These are phyloP conservation scores for Diaporthe australafricana DNA, from an alignment of 2,329 filamentous ascomycete species.

Conservation along the genomic window DNA sequence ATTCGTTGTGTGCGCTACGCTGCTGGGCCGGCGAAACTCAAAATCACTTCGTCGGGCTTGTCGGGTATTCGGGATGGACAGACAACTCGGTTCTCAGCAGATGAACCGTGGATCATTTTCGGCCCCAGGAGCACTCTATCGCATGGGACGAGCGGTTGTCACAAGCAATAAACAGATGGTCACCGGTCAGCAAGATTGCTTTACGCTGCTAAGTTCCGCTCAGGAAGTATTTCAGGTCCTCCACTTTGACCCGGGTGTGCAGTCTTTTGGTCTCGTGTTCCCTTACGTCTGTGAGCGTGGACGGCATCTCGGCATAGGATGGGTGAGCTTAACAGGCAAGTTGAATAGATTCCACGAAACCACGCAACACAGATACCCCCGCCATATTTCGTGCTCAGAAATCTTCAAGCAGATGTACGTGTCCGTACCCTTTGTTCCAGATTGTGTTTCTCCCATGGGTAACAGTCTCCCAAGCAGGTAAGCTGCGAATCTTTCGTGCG, in stretches of 20 bases:
- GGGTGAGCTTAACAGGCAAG: not conserved
- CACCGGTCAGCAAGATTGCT: not conserved
- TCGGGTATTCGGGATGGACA: conserved; percentile 14
- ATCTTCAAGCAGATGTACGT: conserved; percentile 2
- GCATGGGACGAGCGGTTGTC: not conserved
- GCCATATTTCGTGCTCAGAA: not conserved
- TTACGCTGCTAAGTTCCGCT: not conserved
- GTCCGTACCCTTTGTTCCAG: conserved; percentile 28
- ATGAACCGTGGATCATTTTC: not conserved
- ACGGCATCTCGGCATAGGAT: not conserved
- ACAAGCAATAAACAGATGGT: not conserved
- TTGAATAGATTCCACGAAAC: not conserved
- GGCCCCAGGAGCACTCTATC: not conserved
- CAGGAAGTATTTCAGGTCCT: not conserved
- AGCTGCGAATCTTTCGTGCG: conserved; percentile 11
- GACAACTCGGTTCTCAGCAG: not conserved
- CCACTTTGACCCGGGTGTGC: not conserved
- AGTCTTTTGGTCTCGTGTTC: not conserved
- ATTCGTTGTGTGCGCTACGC: not conserved
- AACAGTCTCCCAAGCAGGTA: conserved; percentile 33
- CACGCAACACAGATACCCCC: not conserved
- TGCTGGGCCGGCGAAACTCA: not conserved
- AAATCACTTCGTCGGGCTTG: not conserved
- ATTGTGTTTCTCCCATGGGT: conserved; percentile 37
- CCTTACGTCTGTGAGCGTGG: not conserved